A percentile compares a stretch with the other conserved stretches of the same genome.
phyloP scores from a whole-genome alignment of 805 yeast species.

The Yamadazyma sp. region DNA sequence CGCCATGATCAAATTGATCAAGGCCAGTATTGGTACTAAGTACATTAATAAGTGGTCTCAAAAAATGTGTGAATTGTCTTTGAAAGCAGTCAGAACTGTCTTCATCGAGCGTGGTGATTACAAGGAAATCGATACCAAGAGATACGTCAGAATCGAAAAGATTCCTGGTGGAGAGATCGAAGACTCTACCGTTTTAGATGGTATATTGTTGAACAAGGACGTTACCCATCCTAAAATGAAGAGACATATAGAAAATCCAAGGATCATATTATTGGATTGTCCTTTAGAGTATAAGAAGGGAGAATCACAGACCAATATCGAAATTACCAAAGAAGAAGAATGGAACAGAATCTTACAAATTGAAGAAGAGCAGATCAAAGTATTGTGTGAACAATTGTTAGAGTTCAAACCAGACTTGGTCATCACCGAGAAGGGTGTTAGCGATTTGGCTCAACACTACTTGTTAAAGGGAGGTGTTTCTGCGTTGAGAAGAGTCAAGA shows the following conservation, averaged over 20 bases:
- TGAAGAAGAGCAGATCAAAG: constrained; percentile 95
- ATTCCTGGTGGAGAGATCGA: constrained; percentile 97
- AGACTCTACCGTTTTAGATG: constrained; percentile 84
- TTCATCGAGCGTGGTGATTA: constrained; percentile 57
- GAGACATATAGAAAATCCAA: constrained; percentile 83
- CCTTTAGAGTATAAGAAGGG: constrained; percentile 98
- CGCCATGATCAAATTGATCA: constrained; percentile 82
- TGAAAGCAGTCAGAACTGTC: constrained; percentile 86
- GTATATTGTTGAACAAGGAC: constrained; percentile 91
- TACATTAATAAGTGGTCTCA: constrained; percentile 89
- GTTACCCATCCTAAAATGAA: constrained; percentile 99
- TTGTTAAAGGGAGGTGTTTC: constrained; percentile 90
- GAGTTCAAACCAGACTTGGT: constrained; percentile 90
- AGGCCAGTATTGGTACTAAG: constrained; percentile 94
- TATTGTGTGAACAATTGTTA: constrained; percentile 81
- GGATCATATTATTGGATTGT: constrained; percentile 86
- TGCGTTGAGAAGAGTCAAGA: constrained; percentile 90
- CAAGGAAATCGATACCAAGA: constrained; percentile 87
- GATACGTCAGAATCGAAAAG: constrained; percentile 92
- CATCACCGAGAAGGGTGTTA: constrained; percentile 96
- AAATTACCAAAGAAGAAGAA: constrained; percentile 92
- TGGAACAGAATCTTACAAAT: constrained; percentile 94
- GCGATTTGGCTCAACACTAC: constrained; percentile 96
- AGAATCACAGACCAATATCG: constrained; percentile 97
- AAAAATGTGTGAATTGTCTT: constrained; percentile 85